phyloP scores from a whole-genome alignment of 2,329 filamentous ascomycete genomes.

The Fusarium cicatricum region DNA sequence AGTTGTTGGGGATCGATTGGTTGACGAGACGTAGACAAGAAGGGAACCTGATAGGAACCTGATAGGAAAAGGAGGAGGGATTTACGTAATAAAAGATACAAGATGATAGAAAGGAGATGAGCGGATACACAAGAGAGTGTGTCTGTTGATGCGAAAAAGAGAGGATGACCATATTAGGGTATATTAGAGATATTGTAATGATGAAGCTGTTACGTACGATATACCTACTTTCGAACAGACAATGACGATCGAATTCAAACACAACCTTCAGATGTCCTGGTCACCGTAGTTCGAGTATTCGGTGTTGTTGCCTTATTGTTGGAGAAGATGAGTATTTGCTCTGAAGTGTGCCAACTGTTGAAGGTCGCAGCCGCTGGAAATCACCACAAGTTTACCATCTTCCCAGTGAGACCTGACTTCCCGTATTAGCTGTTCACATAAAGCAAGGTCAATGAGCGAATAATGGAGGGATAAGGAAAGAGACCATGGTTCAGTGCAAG shows the following conservation, averaged over 20 bases:
- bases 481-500: neutral
- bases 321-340: too few relatives aligned
- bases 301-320: too few relatives aligned
- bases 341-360: too few relatives aligned
- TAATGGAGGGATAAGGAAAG: too few relatives aligned
- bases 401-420: too few relatives aligned
- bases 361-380: too few relatives aligned
- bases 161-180: neutral
- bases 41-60: neutral
- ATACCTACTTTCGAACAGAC: neutral
- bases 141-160: neutral
- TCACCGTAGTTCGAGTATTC: too few relatives aligned
- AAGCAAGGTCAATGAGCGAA: too few relatives aligned
- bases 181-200: constrained; percentile 18
- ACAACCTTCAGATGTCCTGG: too few relatives aligned
- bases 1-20: neutral
- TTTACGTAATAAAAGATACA: constrained; percentile 20
- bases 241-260: neutral
- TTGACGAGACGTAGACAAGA: neutral
- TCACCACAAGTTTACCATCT: too few relatives aligned
- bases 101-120: constrained; percentile 14
- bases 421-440: too few relatives aligned
- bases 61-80: constrained; percentile 4
- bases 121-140: neutral
- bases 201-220: constrained; percentile 10